Percentiles rank a stretch among this genome's conserved stretches.
Evolutionary conservation across 2,329 filamentous ascomycete species (phyloP).

Genomic region (Colletotrichum destructivum): DNA sequence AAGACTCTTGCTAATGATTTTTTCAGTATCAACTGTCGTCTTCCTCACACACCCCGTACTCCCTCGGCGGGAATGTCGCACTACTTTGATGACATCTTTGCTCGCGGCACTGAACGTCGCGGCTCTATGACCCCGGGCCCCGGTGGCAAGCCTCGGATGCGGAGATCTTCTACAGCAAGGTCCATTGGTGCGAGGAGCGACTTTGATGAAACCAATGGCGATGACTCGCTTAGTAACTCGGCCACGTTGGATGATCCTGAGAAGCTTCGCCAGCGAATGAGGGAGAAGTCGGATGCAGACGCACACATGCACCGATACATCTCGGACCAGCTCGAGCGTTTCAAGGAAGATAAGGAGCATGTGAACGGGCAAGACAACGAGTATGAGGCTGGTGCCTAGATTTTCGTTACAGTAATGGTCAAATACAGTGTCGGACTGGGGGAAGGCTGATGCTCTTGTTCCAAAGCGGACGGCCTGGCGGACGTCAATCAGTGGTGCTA

Average conservation of each 20-base stretch:
- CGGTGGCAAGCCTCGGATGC: slow-evolving; percentile 67
- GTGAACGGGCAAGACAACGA: slow-evolving; percentile 58
- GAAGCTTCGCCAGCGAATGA: slow-evolving; percentile 65
- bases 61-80: slow-evolving; percentile 87
- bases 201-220: slow-evolving; percentile 71
- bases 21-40: slow-evolving; percentile 84
- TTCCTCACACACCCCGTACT: slow-evolving; percentile 93
- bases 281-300: slow-evolving; percentile 70
- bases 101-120: slow-evolving; percentile 65
- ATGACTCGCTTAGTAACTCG: slow-evolving; percentile 52
- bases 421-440: not conserved
- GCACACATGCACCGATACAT: slow-evolving; percentile 86
- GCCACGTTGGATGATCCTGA: slow-evolving; percentile 34
- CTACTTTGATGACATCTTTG: slow-evolving; percentile 95
- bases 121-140: slow-evolving; percentile 48
- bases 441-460: not conserved
- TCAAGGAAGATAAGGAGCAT: slow-evolving; percentile 60
- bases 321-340: slow-evolving; percentile 82
- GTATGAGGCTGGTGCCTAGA: slow-evolving; percentile 57
- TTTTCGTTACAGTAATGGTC: not conserved
- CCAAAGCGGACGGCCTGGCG: not conserved
- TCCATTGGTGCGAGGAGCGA: slow-evolving; percentile 90
- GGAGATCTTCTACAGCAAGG: slow-evolving; percentile 85
- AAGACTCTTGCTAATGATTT: not conserved
- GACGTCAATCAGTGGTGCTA: not conserved